These are phyloP conservation scores for Termitomyces sp. DNA, from an alignment of 768 basidiomycete species.

Conservation along the genomic window DNA sequence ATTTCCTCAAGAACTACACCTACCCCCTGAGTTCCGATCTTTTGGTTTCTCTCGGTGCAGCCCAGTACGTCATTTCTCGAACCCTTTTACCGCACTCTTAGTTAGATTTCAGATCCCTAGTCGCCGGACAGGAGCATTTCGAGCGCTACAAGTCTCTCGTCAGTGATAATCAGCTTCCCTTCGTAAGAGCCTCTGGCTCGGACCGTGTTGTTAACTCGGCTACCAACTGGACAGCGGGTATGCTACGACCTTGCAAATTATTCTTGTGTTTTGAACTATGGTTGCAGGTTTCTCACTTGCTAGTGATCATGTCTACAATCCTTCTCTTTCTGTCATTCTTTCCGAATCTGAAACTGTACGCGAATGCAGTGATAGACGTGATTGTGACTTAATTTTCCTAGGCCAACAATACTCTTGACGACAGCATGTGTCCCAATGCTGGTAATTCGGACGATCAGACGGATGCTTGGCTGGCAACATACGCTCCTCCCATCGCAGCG, in stretches of 20 bases:
- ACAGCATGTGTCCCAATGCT: constrained; percentile 59
- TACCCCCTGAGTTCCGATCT: constrained; percentile 57
- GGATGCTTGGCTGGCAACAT: constrained; percentile 51
- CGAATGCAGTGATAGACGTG: background rate
- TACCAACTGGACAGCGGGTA: constrained; percentile 67
- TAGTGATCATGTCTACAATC: constrained; percentile 39
- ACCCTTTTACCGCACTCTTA: background rate
- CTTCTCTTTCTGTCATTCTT: constrained; percentile 53
- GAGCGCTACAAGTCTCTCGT: constrained; percentile 52
- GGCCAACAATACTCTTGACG: constrained; percentile 65
- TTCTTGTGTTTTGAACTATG: background rate
- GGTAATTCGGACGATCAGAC: constrained; percentile 40
- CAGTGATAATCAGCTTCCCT: constrained; percentile 40
- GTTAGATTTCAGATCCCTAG: constrained; percentile 24
- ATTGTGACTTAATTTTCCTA: background rate
- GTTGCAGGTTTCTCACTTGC: constrained; percentile 56
- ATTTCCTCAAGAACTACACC: constrained; percentile 56
- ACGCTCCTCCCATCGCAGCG: constrained; percentile 49
- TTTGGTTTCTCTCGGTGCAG: constrained; percentile 64
- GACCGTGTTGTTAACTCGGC: constrained; percentile 65
- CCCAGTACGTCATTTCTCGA: constrained; percentile 42
- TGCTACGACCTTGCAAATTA: background rate
- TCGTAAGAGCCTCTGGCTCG: constrained; percentile 43
- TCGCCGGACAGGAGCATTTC: constrained; percentile 50
- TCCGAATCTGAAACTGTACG: constrained; percentile 53